These are phyloP conservation scores for Sugiyamaella smithiae DNA, from an alignment of 805 yeast species.

Conservation along the genomic window DNA sequence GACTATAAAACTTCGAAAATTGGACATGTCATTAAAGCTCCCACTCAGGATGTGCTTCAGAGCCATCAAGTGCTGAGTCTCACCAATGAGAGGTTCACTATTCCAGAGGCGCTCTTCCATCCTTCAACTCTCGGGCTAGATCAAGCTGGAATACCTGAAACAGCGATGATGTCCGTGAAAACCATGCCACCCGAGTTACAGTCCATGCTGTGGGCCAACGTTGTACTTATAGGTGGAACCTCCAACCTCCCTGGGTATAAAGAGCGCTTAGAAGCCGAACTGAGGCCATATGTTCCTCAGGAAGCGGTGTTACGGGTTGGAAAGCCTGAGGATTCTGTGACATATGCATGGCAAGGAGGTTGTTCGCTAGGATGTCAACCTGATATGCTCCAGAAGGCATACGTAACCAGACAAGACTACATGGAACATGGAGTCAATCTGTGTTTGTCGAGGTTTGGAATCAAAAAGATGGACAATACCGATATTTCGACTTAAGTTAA, in stretches of 20 bases:
- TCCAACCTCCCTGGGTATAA: conserved; percentile 66
- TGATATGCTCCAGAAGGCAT: conserved; percentile 44
- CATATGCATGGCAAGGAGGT: conserved; percentile 61
- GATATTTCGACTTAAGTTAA: not conserved
- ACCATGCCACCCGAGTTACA: conserved; percentile 65
- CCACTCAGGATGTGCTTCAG: conserved; percentile 38
- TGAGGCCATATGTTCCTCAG: conserved; percentile 35
- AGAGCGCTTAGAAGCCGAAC: conserved; percentile 47
- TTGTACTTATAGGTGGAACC: conserved; percentile 80
- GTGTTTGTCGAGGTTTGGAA: conserved; percentile 47
- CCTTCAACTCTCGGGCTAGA: conserved; percentile 78
- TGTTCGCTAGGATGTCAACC: conserved; percentile 39
- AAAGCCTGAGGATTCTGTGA: conserved; percentile 37
- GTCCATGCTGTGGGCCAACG: conserved; percentile 76
- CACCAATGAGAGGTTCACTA: conserved; percentile 80
- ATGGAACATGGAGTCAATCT: conserved; percentile 75
- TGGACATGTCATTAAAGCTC: conserved; percentile 53
- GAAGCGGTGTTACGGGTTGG: conserved; percentile 31
- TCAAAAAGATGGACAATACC: conserved; percentile 20
- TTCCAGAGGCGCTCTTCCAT: conserved; percentile 83
- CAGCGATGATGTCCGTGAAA: conserved; percentile 64
- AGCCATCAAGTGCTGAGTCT: conserved; percentile 60
- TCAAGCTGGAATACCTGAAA: conserved; percentile 73
- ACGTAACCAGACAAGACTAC: conserved; percentile 76
- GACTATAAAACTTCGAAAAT: conserved; percentile 76